Evolutionary conservation across 2,329 filamentous ascomycete species (phyloP).

Genomic region (Corinectria fuckeliana): DNA sequence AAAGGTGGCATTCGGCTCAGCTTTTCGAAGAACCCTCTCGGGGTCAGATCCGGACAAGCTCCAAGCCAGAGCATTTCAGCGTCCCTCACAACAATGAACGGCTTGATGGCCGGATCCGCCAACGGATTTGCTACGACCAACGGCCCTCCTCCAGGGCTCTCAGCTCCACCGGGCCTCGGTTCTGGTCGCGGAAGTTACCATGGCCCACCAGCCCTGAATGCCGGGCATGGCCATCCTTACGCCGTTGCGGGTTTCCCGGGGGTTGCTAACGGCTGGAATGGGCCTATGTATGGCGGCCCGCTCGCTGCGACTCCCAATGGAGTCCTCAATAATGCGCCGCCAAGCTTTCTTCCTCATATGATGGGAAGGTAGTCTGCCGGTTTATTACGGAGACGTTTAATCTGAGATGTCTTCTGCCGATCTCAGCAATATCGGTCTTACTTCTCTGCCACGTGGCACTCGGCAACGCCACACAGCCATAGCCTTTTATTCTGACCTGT

Average conservation of each 20-base stretch:
- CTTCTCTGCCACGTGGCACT: background rate
- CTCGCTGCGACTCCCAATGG: slow-evolving; percentile 21
- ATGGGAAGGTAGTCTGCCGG: slow-evolving; percentile 39
- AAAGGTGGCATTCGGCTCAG: slow-evolving; percentile 95
- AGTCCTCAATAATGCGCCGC: slow-evolving; percentile 28
- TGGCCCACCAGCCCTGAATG: slow-evolving; percentile 29
- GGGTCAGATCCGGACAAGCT: slow-evolving; percentile 82
- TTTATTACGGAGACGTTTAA: background rate
- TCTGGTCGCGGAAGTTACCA: slow-evolving; percentile 35
- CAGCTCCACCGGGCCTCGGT: slow-evolving; percentile 74
- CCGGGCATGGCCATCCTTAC: slow-evolving; percentile 20
- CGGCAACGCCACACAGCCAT: background rate
- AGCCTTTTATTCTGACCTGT: background rate
- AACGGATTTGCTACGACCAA: slow-evolving; percentile 71
- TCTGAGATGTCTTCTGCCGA: background rate
- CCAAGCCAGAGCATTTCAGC: slow-evolving; percentile 48
- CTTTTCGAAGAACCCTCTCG: slow-evolving; percentile 96
- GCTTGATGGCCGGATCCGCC: slow-evolving; percentile 57
- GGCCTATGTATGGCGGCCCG: slow-evolving; percentile 26
- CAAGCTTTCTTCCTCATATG: slow-evolving; percentile 43
- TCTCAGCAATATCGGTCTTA: background rate
- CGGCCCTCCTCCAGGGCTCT: slow-evolving; percentile 82
- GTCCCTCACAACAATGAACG: slow-evolving; percentile 63
- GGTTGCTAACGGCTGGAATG: slow-evolving; percentile 33
- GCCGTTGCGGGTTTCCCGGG: slow-evolving; percentile 25